Percentiles rank a stretch among this genome's conserved stretches.
Evolutionary conservation across 2,329 filamentous ascomycete species (phyloP).

Genomic region (Raffaelea albimanens): DNA sequence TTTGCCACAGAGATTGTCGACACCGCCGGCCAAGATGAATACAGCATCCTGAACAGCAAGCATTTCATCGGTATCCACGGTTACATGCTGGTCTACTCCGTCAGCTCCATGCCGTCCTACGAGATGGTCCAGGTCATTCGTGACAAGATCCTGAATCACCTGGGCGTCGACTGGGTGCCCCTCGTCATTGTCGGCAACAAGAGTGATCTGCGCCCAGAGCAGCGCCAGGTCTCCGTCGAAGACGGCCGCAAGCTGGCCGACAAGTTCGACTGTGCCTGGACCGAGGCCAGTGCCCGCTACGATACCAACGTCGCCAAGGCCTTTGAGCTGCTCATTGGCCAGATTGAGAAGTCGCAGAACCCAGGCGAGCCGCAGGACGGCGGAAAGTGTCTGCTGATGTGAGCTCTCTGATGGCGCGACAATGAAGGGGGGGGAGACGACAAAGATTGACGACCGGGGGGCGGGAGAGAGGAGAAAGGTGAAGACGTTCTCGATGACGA

Average conservation of each 20-base stretch:
- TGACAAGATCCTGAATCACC: slow-evolving; percentile 92
- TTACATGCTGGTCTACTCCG: slow-evolving; percentile 98
- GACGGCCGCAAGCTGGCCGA: slow-evolving; percentile 78
- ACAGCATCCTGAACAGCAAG: slow-evolving; percentile 96
- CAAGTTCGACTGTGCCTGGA: slow-evolving; percentile 87
- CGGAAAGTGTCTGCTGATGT: slow-evolving; percentile 84
- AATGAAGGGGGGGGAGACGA: too few species aligned
- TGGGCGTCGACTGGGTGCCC: slow-evolving; percentile 89
- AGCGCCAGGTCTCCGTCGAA: slow-evolving; percentile 80
- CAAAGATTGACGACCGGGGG: too few species aligned
- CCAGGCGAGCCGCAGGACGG: slow-evolving; percentile 73
- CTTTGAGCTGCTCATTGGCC: slow-evolving; percentile 87
- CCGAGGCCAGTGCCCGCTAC: slow-evolving; percentile 87
- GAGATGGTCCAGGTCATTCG: slow-evolving; percentile 96
- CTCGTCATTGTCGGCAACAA: slow-evolving; percentile 97
- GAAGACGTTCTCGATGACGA: too few species aligned
- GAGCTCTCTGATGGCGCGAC: too few species aligned
- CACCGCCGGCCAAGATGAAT: slow-evolving; percentile 97
- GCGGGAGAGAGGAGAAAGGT: too few species aligned
- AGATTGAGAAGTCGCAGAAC: slow-evolving; percentile 92
- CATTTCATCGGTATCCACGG: slow-evolving; percentile 99
- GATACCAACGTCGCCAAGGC: slow-evolving; percentile 89
- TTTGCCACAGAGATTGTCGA: slow-evolving; percentile 96
- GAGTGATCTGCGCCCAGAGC: slow-evolving; percentile 83
- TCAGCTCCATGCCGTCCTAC: slow-evolving; percentile 85